Conservation (phyloP, 768 basidiomycete genomes). For the Harrya chromipes region DNA sequence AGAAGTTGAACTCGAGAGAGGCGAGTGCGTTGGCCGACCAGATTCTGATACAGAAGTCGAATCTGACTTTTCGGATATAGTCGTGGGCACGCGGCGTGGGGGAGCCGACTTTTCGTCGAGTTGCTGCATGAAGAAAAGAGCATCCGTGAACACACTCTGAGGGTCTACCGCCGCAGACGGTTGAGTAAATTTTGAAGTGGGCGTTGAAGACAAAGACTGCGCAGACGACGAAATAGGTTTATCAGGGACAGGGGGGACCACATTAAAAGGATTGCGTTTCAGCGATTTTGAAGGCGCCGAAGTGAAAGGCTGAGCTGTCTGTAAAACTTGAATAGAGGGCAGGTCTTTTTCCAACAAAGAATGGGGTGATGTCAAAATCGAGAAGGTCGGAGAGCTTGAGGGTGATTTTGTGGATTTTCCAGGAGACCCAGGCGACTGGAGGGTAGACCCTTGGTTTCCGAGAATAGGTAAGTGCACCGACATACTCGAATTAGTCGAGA, state of each 20-base stretch:
- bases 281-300: conserved; percentile 12
- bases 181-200: conserved; percentile 26
- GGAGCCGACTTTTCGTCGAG: conserved; percentile 35
- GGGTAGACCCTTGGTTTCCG: conserved; percentile 11
- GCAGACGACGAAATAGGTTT: conserved; percentile 17
- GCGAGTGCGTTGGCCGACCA: conserved; percentile 11
- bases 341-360: conserved; percentile 32
- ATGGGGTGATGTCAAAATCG: conserved; percentile 37
- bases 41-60: conserved; percentile 31
- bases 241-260: conserved; percentile 29
- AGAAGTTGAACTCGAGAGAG: conserved; percentile 24
- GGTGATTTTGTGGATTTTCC: conserved; percentile 21
- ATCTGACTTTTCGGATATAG: conserved; percentile 44
- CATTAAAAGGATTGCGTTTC: conserved; percentile 9
- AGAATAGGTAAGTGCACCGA: conserved; percentile 18
- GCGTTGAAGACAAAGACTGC: conserved; percentile 22
- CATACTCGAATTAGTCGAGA: conserved; percentile 29
- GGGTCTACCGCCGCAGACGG: conserved; percentile 18
- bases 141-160: conserved; percentile 49
- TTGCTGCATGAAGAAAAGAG: conserved; percentile 69
- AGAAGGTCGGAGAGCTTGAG: conserved; percentile 25
- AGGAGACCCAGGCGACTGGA: conserved; percentile 18
- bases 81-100: conserved; percentile 42
- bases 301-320: conserved; percentile 11
- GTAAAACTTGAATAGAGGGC: conserved; percentile 33